These are phyloP conservation scores for Ceratocystis diversiconidia DNA, from an alignment of 2,329 filamentous ascomycete species.

Conservation along the genomic window DNA sequence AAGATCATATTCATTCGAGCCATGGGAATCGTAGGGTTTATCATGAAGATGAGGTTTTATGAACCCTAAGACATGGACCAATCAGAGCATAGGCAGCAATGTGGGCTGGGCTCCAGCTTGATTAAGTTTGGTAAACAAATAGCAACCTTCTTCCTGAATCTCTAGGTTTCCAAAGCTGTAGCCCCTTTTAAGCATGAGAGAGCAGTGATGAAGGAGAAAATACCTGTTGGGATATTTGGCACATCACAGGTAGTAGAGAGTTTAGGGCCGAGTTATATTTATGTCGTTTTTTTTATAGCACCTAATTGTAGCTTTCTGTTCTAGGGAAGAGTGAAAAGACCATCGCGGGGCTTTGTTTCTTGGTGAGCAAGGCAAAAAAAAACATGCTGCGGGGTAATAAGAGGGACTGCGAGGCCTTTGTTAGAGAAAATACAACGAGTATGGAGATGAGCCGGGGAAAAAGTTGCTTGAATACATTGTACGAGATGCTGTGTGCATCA, in stretches of 20 bases:
- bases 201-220: background rate
- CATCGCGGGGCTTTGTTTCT: background rate
- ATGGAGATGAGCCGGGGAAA: background rate
- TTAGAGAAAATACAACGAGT: background rate
- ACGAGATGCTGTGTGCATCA: background rate
- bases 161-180: background rate
- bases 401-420: no score
- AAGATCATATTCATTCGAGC: background rate
- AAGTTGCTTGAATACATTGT: background rate
- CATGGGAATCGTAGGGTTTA: background rate
- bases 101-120: background rate
- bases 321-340: background rate
- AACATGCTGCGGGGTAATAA: slow-evolving; percentile 1
- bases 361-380: background rate
- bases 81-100: background rate
- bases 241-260: no score
- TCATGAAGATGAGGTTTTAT: background rate
- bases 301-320: background rate
- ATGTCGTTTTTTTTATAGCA: background rate
- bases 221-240: no score
- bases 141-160: background rate
- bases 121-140: background rate
- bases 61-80: background rate
- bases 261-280: no score
- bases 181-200: background rate